Evolutionary conservation across 2,329 filamentous ascomycete species (phyloP), one percentile per base, ranked within the genome.

Genomic region (Fusarium sp.): DNA sequence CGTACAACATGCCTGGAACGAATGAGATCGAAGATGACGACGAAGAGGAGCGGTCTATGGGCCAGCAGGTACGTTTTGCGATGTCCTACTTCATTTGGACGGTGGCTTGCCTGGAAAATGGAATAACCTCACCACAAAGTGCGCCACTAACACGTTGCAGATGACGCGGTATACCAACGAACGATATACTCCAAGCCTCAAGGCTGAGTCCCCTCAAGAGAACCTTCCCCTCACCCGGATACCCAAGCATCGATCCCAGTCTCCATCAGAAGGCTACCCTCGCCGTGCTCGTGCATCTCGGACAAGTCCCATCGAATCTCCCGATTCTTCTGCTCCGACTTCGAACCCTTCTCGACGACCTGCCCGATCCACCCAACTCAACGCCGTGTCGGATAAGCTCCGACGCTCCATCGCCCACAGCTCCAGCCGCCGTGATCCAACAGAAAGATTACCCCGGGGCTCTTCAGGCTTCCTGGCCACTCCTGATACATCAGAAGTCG

Each of bases 1-100:
- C 90, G 45, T 95, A 97, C 77, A 91, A 92, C 36, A 74, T 89
- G 61, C 85, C 93, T 38, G 65, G 68, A 40, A 63, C 76, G 10
- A 71, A 78, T 7, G 81, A 81, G 33, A 76, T 79, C 4, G 79
- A 80, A 33, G 71, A 77, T 0, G 76, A 78, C 25, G 74, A 78
- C 2, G 68, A 74, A 27, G 77, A 78, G n/a, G 71, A 72, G 29
- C 47, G 68, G 14, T 58, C 52, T n/a, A 27, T 31, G 45, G 58
- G 67, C 50, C 72, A 71, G 16, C 71, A 70, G 69, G 80, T 81
- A 63, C 74, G 75, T 74, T 40, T 31, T 10, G 33, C 5, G 22
- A 57, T 36, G 3, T 13, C 20, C 31, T 38, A 33, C 42, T 25
- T 18, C 14, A 18, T 36, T 52, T 52, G 47, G 47, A 52, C 47